A percentile compares a stretch with the other conserved stretches of the same genome.
Evolutionary conservation across 2,329 filamentous ascomycete genomes (phyloP).

Genomic region (Paecilomyces formosus): DNA sequence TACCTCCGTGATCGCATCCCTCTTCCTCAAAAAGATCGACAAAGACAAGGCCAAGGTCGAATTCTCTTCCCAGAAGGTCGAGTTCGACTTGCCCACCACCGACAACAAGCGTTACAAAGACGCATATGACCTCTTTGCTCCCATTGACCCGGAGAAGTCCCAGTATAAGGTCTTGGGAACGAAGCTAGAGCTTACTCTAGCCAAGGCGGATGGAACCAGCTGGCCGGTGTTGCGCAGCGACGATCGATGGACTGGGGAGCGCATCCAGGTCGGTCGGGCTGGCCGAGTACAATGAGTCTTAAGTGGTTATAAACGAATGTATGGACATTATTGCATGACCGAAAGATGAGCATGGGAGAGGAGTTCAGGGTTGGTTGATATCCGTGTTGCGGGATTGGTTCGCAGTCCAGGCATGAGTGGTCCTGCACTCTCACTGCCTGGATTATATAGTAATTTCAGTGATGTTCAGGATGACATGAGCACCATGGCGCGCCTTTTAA

Average conservation of each 20-base stretch:
- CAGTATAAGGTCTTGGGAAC: conserved; percentile 77
- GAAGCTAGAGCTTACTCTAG: conserved; percentile 75
- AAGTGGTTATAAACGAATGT: neutral
- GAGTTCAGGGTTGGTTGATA: neutral
- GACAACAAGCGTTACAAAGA: conserved; percentile 78
- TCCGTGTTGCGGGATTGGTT: neutral
- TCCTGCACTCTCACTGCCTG: neutral
- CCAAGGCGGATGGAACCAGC: conserved; percentile 64
- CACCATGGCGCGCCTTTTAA: too few relatives aligned
- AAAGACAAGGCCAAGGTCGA: conserved; percentile 67
- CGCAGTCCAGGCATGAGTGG: neutral
- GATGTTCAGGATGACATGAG: neutral
- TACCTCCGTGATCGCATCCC: conserved; percentile 74
- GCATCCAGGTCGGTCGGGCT: conserved; percentile 81
- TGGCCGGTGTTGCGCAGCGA: conserved; percentile 83
- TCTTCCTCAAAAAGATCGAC: conserved; percentile 96
- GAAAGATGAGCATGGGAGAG: neutral
- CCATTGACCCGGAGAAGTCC: conserved; percentile 68
- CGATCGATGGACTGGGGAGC: conserved; percentile 66
- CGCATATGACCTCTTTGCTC: conserved; percentile 65
- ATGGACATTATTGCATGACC: neutral
- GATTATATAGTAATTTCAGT: neutral
- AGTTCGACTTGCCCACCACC: conserved; percentile 75
- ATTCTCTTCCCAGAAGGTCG: conserved; percentile 57
- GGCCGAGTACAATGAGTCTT: conserved; percentile 45